phyloP scores from a whole-genome alignment of 371 early-diverging fungal genomes.

The Fennellomyces sp. region DNA sequence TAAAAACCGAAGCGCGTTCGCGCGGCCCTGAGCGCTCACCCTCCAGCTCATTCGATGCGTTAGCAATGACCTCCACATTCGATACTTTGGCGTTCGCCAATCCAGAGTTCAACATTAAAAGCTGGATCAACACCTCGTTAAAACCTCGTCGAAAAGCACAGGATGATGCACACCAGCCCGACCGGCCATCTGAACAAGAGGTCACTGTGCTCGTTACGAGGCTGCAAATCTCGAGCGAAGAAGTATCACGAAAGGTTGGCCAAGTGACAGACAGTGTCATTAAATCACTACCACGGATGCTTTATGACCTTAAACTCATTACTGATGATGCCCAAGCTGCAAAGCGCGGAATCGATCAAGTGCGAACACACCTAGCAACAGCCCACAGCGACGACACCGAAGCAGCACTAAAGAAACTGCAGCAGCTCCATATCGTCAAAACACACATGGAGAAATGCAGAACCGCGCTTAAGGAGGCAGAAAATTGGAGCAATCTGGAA shows the following conservation, averaged over 20 bases:
- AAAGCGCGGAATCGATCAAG: conserved; percentile 49
- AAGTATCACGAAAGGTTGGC: conserved; percentile 54
- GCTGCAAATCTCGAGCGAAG: conserved; percentile 59
- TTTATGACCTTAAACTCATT: conserved; percentile 68
- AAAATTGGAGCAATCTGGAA: conserved; percentile 78
- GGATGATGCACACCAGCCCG: background rate
- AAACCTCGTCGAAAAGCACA: conserved; percentile 11
- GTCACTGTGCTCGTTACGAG: conserved; percentile 62
- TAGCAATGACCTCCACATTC: conserved; percentile 21
- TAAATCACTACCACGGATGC: conserved; percentile 61
- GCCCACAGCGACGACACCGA: conserved; percentile 42
- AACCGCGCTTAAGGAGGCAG: conserved; percentile 65
- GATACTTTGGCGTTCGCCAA: conserved; percentile 31
- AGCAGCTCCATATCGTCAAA: conserved; percentile 69
- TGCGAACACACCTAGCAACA: conserved; percentile 42
- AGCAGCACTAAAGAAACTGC: conserved; percentile 63
- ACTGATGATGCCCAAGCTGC: conserved; percentile 57
- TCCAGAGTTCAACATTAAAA: conserved; percentile 62
- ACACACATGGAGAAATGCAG: conserved; percentile 68
- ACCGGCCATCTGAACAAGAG: conserved; percentile 36
- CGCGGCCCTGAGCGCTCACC: background rate
- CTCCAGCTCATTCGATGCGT: background rate
- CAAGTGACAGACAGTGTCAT: conserved; percentile 51
- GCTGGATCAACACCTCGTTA: conserved; percentile 65
- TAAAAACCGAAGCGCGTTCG: background rate